A percentile compares a stretch with the other conserved stretches of the same genome.
phyloP scores from a whole-genome alignment of 257 asterid species.

The Capsicum baccatum region DNA sequence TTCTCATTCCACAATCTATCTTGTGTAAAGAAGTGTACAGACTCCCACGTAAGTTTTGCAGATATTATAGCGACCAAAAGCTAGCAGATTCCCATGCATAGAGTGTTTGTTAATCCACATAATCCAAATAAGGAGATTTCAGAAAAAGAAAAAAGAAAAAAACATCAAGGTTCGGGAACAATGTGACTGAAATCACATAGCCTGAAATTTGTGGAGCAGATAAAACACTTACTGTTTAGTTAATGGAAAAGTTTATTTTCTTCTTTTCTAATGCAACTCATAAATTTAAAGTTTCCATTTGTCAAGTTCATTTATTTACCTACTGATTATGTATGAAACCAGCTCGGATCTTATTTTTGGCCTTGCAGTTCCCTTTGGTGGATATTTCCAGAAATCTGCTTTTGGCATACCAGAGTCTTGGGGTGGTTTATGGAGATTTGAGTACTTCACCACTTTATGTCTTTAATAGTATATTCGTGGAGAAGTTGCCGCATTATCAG shows the following conservation, averaged over 20 bases:
- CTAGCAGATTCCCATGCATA: neutral
- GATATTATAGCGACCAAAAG: neutral
- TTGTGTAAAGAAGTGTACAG: neutral
- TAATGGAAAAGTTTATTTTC: neutral
- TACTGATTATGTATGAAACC: neutral
- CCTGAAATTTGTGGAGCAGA: neutral
- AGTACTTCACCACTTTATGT: constrained; percentile 41
- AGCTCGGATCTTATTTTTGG: constrained; percentile 13
- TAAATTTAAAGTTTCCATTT: neutral
- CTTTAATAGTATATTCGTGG: constrained; percentile 36
- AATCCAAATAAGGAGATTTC: constrained; percentile 4
- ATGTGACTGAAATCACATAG: neutral
- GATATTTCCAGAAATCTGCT: constrained; percentile 18
- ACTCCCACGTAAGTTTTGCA: neutral
- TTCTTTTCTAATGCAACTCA: neutral
- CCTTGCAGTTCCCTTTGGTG: constrained; percentile 27
- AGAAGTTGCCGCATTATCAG: constrained; percentile 33
- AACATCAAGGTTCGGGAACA: neutral
- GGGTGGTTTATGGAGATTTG: constrained; percentile 43
- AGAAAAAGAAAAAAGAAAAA: neutral
- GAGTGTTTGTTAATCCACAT: neutral
- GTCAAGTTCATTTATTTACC: neutral
- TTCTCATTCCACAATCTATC: constrained; percentile 18
- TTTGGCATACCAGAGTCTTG: constrained; percentile 42
- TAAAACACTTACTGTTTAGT: neutral